Conservation (phyloP, 352 stramenopile genomes). For the Blastocystis sp. region DNA sequence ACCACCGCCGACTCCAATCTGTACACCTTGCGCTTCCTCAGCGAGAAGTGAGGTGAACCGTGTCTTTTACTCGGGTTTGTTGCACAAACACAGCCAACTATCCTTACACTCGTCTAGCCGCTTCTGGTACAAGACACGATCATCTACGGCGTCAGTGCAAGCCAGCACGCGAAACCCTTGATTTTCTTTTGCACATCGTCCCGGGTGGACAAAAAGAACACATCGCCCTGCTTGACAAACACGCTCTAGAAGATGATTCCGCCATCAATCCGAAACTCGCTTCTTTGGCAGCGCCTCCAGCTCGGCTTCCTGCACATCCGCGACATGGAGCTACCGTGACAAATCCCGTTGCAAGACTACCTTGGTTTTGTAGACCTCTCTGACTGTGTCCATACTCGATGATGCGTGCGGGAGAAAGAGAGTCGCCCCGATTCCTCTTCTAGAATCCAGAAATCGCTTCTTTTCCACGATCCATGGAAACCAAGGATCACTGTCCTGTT, state of each 20-base stretch:
- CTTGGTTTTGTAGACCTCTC: constrained; percentile 7
- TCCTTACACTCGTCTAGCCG: too few species aligned
- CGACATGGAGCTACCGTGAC: background rate
- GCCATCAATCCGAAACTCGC: background rate
- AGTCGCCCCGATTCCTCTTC: too few species aligned
- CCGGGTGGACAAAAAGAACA: background rate
- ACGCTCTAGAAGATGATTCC: background rate
- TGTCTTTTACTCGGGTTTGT: background rate
- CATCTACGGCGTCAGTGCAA: too few species aligned
- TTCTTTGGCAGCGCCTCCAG: background rate
- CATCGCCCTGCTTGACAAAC: background rate
- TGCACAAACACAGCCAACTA: too few species aligned
- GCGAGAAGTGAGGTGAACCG: constrained; percentile 17
- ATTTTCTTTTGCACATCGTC: too few species aligned
- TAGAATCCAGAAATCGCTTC: too few species aligned
- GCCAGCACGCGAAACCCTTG: too few species aligned
- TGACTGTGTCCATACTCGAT: background rate
- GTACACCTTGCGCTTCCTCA: constrained; percentile 44
- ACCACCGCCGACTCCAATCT: constrained; percentile 29
- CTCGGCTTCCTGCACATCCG: too few species aligned
- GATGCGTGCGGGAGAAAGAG: too few species aligned
- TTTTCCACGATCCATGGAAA: too few species aligned
- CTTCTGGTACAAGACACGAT: too few species aligned
- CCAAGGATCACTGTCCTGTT: too few species aligned
- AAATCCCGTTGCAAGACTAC: background rate